Percentiles rank a stretch among this genome's conserved stretches.
These are phyloP conservation scores for Penicillium bialowiezense DNA, from an alignment of 495 filamentous ascomycete genomes.

Conservation along the genomic window DNA sequence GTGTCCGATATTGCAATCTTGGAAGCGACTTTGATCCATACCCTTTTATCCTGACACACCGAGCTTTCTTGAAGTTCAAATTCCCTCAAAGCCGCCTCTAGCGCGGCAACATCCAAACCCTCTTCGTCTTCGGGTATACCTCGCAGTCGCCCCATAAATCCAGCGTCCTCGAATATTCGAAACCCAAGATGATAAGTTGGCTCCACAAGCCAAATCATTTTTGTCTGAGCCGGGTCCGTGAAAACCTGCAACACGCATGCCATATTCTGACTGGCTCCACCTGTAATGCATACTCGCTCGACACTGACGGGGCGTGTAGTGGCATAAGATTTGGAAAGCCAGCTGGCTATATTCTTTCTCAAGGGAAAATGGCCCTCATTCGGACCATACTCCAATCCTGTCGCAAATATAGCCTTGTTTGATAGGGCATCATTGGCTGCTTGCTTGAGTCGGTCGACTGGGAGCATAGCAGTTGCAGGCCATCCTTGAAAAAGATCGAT, in stretches of 20 bases:
- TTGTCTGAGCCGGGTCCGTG: conserved; percentile 63
- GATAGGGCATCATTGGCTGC: conserved; percentile 53
- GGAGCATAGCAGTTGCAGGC: conserved; percentile 60
- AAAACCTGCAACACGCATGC: conserved; percentile 59
- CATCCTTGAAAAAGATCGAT: conserved; percentile 63
- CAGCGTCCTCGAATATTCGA: conserved; percentile 64
- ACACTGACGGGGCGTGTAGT: conserved; percentile 16
- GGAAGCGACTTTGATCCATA: no score
- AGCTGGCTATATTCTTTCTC: conserved; percentile 55
- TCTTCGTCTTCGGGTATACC: conserved; percentile 64
- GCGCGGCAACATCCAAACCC: conserved; percentile 53
- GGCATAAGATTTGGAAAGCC: conserved; percentile 57
- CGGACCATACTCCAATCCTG: conserved; percentile 65
- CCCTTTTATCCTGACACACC: not conserved
- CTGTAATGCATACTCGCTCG: conserved; percentile 67
- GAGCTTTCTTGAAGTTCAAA: not conserved
- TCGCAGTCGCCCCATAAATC: conserved; percentile 48
- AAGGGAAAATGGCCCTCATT: conserved; percentile 64
- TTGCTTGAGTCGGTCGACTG: conserved; percentile 46
- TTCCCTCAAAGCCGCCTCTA: conserved; percentile 37
- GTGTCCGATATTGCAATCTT: no score
- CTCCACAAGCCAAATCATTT: conserved; percentile 61
- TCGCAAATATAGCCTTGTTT: conserved; percentile 42
- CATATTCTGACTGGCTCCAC: conserved; percentile 63
- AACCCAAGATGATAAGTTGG: conserved; percentile 69